Evolutionary conservation across 768 basidiomycete genomes (phyloP).

Genomic region (Trametes cingulata): DNA sequence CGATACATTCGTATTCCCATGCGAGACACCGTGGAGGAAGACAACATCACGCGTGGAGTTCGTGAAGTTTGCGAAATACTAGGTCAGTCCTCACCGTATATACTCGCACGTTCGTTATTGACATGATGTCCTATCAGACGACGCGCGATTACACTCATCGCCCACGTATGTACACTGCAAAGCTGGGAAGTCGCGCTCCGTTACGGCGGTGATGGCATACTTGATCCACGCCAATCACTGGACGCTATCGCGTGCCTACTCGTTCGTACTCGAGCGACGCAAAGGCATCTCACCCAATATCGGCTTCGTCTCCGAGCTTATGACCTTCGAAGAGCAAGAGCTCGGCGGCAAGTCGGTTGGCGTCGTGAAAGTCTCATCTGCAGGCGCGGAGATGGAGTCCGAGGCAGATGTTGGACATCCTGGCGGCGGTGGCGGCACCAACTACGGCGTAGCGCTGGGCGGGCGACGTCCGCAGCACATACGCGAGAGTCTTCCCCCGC

Average conservation of each 20-base stretch:
- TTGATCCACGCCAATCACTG: conserved; percentile 97
- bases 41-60: conserved; percentile 78
- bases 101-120: not conserved
- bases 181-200: conserved; percentile 93
- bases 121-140: conserved; percentile 53
- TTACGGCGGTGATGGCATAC: conserved; percentile 96
- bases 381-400: conserved; percentile 31
- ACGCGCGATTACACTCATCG: conserved; percentile 84
- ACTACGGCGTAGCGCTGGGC: conserved; percentile 46
- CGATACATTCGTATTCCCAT: conserved; percentile 87
- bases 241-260: conserved; percentile 89
- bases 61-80: conserved; percentile 84
- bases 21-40: conserved; percentile 95
- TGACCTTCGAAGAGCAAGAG: conserved; percentile 94
- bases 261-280: conserved; percentile 88
- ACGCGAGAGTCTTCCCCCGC: conserved; percentile 75
- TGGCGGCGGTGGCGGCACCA: conserved; percentile 31
- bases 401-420: conserved; percentile 22
- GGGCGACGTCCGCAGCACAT: conserved; percentile 61
- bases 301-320: conserved; percentile 95
- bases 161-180: conserved; percentile 96
- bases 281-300: conserved; percentile 97
- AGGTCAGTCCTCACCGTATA: conserved; percentile 51
- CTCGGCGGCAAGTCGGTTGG: conserved; percentile 75
- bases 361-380: conserved; percentile 50